Conservation (phyloP, 2,329 filamentous ascomycete species). For the Chaetomium sp. region DNA sequence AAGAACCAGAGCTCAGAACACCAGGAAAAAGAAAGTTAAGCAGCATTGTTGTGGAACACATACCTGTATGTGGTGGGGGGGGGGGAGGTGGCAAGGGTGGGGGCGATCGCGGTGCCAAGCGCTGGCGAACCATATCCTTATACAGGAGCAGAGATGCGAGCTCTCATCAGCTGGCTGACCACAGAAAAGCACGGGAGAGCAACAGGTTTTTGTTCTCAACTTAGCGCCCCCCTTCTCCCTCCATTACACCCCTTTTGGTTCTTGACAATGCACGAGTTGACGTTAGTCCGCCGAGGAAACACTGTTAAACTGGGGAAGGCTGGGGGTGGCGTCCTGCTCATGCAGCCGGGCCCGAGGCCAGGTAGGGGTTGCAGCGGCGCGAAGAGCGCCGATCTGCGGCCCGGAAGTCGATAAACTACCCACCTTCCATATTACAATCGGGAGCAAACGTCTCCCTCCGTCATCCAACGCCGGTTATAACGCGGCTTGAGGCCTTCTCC, state of each 20-base stretch:
- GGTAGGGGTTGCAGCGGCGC: not conserved
- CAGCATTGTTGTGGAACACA: not conserved
- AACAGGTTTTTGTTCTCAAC: not conserved
- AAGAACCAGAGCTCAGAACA: not conserved
- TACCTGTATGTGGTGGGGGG: too few species aligned
- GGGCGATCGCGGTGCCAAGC: not conserved
- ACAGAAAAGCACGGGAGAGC: not conserved
- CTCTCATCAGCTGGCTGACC: not conserved
- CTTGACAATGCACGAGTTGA: not conserved
- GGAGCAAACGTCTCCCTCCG: not conserved
- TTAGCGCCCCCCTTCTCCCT: not conserved
- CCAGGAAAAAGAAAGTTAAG: not conserved
- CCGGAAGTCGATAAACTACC: not conserved
- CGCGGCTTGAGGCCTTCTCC: not conserved
- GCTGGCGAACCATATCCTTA: not conserved
- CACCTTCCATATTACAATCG: not conserved
- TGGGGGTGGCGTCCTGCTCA: not conserved
- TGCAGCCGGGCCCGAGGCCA: not conserved
- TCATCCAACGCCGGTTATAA: not conserved
- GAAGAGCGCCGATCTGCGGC: not conserved
- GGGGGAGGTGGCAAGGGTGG: not conserved
- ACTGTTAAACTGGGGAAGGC: not conserved
- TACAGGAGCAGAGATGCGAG: not conserved
- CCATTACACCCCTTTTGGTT: not conserved
- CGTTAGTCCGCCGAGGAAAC: too few species aligned